Percentiles rank a stretch among this genome's conserved stretches.
phyloP scores from a whole-genome alignment of 768 basidiomycete species.

The Leccinum boreale region DNA sequence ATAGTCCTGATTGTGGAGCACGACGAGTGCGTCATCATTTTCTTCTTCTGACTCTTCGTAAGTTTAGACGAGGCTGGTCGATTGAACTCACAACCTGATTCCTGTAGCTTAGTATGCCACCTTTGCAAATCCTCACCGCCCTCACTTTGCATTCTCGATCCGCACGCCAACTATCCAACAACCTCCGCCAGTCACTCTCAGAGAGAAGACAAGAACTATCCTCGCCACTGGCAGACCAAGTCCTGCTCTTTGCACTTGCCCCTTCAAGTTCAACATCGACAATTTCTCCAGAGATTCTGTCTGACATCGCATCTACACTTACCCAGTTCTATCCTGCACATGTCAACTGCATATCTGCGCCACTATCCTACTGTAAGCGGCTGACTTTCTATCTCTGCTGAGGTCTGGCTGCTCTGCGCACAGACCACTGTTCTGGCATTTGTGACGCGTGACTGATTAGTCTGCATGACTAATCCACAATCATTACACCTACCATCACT shows the following conservation, averaged over 20 bases:
- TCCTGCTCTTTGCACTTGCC: conserved; percentile 25
- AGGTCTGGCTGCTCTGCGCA: too few relatives aligned
- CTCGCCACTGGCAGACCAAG: not conserved
- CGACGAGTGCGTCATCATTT: not conserved
- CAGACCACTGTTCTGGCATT: too few relatives aligned
- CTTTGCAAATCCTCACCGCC: conserved; percentile 13
- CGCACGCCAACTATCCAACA: conserved; percentile 17
- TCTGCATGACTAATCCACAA: too few relatives aligned
- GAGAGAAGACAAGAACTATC: not conserved
- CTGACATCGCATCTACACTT: conserved; percentile 38
- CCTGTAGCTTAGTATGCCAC: not conserved
- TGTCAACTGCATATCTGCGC: conserved; percentile 63
- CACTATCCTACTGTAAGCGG: conserved; percentile 29
- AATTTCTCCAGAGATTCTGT: conserved; percentile 28
- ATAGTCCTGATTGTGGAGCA: not conserved
- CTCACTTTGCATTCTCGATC: conserved; percentile 16
- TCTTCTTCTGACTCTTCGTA: not conserved
- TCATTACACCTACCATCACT: not conserved
- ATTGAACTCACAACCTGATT: not conserved
- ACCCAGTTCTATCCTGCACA: conserved; percentile 39
- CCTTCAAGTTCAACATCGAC: conserved; percentile 25
- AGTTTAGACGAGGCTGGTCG: not conserved
- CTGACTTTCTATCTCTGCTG: too few relatives aligned
- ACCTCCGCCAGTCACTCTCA: conserved; percentile 6
- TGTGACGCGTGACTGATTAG: too few relatives aligned